Base-by-base conservation (phyloP, 768 basidiomycete genomes). In the Leccinum sublutescens region DNA sequence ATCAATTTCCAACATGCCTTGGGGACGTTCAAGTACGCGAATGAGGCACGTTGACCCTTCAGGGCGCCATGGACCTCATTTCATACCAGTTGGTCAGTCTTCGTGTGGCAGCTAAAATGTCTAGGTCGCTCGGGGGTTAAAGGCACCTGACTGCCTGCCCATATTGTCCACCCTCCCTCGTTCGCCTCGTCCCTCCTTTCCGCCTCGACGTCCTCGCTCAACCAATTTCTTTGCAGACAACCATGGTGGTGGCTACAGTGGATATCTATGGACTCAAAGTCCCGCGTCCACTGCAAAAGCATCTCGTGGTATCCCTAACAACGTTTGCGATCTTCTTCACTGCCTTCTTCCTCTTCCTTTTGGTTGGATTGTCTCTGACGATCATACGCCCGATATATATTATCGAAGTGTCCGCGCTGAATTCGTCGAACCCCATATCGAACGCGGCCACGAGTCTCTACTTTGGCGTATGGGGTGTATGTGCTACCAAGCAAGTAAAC, bases 401-500 rank as follows among this genome's bases (percentile, higher is more conserved):
- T 27, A 74, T 91, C 52, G 64, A 74, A 19, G 68, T 90, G 36
- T 56, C 73, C 3, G 76, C 73, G 64, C 57, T 62, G 38, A 52
- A 67, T 40, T 64, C 69, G 23, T 23, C 38, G 45, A 69, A 74
- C 52, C 78, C 79, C 2, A 63, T 68, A 34, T 84, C 86, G 11
- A 78, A 78, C 60, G 72, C 84, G 12, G 85, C 85, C 29, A 86
- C 85, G 4, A 76, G 79, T 63, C 72, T 92, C 10, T 80, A 84
- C 36, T 88, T 93, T 61, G 93, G 93, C 4, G 86, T 93, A 5
- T 93, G 91, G 88, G 93, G 93, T 1, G 78, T 87, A 36, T 95
- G 93, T 72, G 85, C 85, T 1, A 73, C 73, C n/a, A 83, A 78
- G 85, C 80, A 50, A 60, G 64, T 62, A 14, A 40, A 36, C 15